Conservation (phyloP, 805 yeast species). For the Cyberlindnera mrakii region DNA sequence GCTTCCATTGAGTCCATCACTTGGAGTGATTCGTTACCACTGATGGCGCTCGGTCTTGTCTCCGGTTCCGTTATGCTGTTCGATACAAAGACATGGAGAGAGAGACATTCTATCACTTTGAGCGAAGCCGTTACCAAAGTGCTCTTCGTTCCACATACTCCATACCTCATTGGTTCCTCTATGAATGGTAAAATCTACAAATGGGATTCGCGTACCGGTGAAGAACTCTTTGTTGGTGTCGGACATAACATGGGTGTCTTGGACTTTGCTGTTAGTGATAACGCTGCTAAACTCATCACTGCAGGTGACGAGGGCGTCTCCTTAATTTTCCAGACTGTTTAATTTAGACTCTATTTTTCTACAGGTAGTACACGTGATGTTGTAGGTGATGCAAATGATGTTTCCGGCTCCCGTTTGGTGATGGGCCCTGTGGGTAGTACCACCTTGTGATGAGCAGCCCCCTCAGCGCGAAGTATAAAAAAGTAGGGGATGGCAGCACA, state of each 20-base stretch:
- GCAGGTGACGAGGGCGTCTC: constrained; percentile 98
- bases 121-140: constrained; percentile 85
- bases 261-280: constrained; percentile 67
- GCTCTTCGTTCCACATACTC: constrained; percentile 52
- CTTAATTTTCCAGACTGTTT: constrained; percentile 37
- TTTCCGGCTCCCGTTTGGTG: too few species aligned
- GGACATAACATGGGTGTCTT: constrained; percentile 95
- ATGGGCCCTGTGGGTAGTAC: too few species aligned
- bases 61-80: constrained; percentile 80
- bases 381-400: too few species aligned
- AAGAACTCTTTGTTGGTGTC: constrained; percentile 65
- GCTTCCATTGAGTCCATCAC: constrained; percentile 74
- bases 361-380: too few species aligned
- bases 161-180: constrained; percentile 60
- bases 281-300: constrained; percentile 68
- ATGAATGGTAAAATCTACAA: constrained; percentile 83
- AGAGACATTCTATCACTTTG: constrained; percentile 62
- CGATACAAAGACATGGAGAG: constrained; percentile 82
- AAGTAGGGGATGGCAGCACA: not conserved
- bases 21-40: constrained; percentile 62
- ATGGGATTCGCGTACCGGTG: constrained; percentile 88
- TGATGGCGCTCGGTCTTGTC: constrained; percentile 85
- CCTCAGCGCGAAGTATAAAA: too few species aligned
- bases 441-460: too few species aligned
- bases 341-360: too few species aligned